Percentiles rank a stretch among this genome's conserved stretches.
These are phyloP conservation scores for Cryptosporidium meleagridis DNA, from an alignment of 169 alveolate species.

Conservation along the genomic window DNA sequence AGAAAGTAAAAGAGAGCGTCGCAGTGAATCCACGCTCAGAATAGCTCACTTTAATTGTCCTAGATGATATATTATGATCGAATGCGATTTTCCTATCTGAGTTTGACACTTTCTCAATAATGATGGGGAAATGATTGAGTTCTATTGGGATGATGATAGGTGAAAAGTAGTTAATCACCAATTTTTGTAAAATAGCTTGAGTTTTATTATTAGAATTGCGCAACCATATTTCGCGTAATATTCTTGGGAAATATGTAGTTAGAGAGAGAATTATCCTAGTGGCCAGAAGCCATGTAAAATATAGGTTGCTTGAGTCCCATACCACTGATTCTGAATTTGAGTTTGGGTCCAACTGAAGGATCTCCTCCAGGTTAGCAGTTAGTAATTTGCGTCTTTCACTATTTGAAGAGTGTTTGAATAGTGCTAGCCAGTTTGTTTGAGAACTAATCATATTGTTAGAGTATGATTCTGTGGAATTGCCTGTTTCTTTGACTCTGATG, in stretches of 20 bases:
- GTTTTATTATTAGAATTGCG: constrained; percentile 26
- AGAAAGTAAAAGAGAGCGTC: constrained; percentile 36
- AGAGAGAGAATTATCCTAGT: constrained; percentile 45
- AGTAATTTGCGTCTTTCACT: constrained; percentile 41
- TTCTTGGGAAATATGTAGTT: constrained; percentile 56
- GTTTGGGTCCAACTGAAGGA: constrained; percentile 3
- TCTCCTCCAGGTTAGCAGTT: constrained; percentile 24
- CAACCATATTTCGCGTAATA: constrained; percentile 54
- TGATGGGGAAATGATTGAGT: constrained; percentile 21
- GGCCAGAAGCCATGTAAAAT: constrained; percentile 50
- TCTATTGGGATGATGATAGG: constrained; percentile 38
- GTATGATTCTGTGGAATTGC: neutral
- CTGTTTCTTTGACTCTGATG: neutral
- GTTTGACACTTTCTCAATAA: constrained; percentile 23
- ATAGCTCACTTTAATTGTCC: constrained; percentile 42
- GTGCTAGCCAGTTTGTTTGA: constrained; percentile 37
- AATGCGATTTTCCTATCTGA: constrained; percentile 23
- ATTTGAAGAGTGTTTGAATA: constrained; percentile 40
- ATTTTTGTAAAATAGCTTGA: constrained; percentile 36
- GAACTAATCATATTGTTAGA: neutral
- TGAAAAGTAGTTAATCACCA: constrained; percentile 29
- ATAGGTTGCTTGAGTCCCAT: constrained; percentile 36
- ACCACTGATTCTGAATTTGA: neutral
- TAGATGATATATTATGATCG: constrained; percentile 29
- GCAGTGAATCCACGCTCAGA: constrained; percentile 47